phyloP scores from a whole-genome alignment of 495 filamentous ascomycete genomes.

The Neurospora terricola region DNA sequence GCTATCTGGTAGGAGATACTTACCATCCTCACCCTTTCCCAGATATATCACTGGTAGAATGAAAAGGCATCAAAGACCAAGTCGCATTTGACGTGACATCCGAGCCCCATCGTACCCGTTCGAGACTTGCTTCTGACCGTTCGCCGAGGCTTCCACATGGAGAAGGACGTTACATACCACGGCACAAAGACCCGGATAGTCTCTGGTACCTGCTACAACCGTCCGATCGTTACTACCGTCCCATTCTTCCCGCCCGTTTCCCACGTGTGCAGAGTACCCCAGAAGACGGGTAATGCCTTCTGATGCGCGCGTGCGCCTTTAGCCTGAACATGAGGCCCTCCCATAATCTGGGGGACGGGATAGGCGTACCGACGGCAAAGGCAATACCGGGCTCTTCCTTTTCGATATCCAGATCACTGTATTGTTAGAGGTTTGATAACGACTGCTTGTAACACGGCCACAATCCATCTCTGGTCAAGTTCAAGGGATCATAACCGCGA shows the following conservation, averaged over 20 bases:
- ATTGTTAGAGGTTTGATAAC: background rate
- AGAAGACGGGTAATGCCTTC: background rate
- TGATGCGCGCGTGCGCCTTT: background rate
- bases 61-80: background rate
- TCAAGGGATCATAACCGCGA: background rate
- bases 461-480: background rate
- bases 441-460: background rate
- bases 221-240: background rate
- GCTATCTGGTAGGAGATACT: background rate
- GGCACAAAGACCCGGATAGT: background rate
- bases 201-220: background rate
- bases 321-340: background rate
- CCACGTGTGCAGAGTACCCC: background rate
- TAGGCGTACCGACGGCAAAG: background rate
- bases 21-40: background rate
- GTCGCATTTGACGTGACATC: background rate
- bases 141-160: background rate
- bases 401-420: background rate
- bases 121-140: background rate
- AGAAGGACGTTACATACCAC: background rate
- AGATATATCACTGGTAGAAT: background rate
- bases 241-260: background rate
- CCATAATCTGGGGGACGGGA: background rate
- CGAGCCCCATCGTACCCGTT: background rate
- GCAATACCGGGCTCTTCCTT: background rate